Conservation (phyloP, 768 basidiomycete genomes). For the Leucocoprinus leucothites region DNA sequence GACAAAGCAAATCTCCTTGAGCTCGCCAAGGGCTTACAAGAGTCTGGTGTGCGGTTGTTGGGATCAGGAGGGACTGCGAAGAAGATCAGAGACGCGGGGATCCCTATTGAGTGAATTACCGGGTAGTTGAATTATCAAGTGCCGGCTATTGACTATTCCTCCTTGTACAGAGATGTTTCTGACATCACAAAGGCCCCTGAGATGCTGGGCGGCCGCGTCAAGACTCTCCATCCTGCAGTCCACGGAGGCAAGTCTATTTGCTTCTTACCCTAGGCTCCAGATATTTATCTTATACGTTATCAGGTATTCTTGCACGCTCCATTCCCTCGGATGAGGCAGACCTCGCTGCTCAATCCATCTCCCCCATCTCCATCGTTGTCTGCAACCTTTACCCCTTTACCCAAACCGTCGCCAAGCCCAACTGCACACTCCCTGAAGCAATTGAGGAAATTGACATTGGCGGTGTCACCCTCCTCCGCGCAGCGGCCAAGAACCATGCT, state of each 20-base stretch:
- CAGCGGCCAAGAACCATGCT: conserved; percentile 97
- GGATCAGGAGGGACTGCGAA: conserved; percentile 98
- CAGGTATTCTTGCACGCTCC: conserved; percentile 91
- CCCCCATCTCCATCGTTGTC: conserved; percentile 93
- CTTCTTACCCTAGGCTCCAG: conserved; percentile 3
- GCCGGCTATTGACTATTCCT: background rate
- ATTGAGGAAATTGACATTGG: conserved; percentile 99
- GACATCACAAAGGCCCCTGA: conserved; percentile 97
- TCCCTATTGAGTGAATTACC: conserved; percentile 77
- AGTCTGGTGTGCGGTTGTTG: conserved; percentile 80
- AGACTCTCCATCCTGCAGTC: conserved; percentile 96
- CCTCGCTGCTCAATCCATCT: conserved; percentile 77
- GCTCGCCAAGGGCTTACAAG: conserved; percentile 80
- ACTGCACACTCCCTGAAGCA: conserved; percentile 87
- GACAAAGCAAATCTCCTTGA: conserved; percentile 91
- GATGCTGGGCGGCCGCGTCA: conserved; percentile 97
- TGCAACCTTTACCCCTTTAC: conserved; percentile 99
- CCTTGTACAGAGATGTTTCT: conserved; percentile 78
- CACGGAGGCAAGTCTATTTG: conserved; percentile 72
- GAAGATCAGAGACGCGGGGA: conserved; percentile 91
- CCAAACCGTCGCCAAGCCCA: conserved; percentile 82
- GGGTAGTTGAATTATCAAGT: background rate
- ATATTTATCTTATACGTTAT: background rate
- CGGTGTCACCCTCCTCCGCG: conserved; percentile 94
- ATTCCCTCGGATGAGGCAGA: conserved; percentile 90